Evolutionary conservation across 331 rosid genomes (phyloP), one percentile per base, ranked within the genome.

Genomic region (Quercus phellos): DNA sequence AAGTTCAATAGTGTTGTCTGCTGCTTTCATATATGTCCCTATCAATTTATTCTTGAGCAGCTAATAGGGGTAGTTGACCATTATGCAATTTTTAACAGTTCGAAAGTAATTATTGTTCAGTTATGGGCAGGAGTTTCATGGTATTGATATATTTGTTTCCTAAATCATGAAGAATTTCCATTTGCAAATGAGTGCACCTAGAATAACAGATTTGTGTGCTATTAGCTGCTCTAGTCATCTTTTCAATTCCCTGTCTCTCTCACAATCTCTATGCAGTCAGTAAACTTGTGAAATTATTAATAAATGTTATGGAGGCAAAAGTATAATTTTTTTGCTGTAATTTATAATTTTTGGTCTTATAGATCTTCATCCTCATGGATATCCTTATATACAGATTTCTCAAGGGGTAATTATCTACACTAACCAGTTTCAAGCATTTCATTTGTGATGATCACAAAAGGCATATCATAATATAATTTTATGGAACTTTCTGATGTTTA

Each of bases 201-300:
- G 67, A 74, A 72, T 77, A 34, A 13, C 68, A 54, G 59, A 51
- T 77, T 42, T 56, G 46, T 75, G 42, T 50, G 66, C 64, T 74
- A 54, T 53, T 16, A 50, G 75, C 6, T 46, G 26, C 63, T 24
- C 22, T 73, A 67, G 24, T 46, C 24, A 64, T 46, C 19, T 27
- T 60, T 60, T 61, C 38, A 26, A 61, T 61, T 7, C 68, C 35
- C 68, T 61, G 68, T 16, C 38, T 26, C 68, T 61, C 38, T 61
- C n/a, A 56, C 29, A n/a, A 21, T n/a, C 27, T 21, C 4, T 13
- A 19, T 59, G 67, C 34, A 59, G 67, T 3, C 67, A 59, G 2
- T 59, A 56, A 21, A 59, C 35, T 22, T 59, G 18, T 59, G 11
- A 59, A 59, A 12, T 59, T 26, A 59, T 22, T 59, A 29, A 11